Evolutionary conservation across 495 filamentous ascomycete genomes (phyloP).

Genomic region (Aspergillus bertholletiae): DNA sequence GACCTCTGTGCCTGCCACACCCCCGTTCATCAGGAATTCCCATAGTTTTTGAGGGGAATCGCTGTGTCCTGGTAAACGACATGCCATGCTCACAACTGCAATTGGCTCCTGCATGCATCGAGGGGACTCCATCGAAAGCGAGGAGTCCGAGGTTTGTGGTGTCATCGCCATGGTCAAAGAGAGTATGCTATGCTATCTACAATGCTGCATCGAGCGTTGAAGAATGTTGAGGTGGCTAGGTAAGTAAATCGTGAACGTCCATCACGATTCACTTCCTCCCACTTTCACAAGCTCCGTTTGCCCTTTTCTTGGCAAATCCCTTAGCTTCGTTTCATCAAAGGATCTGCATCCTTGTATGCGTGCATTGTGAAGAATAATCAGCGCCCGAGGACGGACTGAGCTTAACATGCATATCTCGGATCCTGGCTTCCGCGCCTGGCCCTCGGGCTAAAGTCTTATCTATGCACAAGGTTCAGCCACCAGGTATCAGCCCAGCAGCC

Average conservation of each 20-base stretch:
- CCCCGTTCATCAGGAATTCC: slow-evolving; percentile 9
- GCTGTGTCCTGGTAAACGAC: slow-evolving; percentile 6
- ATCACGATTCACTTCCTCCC: not conserved
- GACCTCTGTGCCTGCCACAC: slow-evolving; percentile 2
- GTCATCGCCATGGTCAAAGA: slow-evolving; percentile 18
- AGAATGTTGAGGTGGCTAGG: not conserved
- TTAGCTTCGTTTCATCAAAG: not conserved
- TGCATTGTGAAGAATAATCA: not conserved
- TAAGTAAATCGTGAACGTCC: not conserved
- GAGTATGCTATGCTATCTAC: not conserved
- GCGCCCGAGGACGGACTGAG: not conserved
- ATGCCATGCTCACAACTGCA: slow-evolving; percentile 8
- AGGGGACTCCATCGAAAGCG: not conserved
- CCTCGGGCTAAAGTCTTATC: not conserved
- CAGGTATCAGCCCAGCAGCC: too few species aligned
- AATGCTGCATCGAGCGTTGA: not conserved
- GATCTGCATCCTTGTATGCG: not conserved
- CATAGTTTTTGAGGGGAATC: slow-evolving; percentile 7
- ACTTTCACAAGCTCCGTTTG: not conserved
- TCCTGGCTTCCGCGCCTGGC: not conserved
- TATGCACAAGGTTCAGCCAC: not conserved
- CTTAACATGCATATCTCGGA: not conserved
- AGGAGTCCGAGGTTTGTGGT: slow-evolving; percentile 3
- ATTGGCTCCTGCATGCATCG: slow-evolving; percentile 9
- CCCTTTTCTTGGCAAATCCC: not conserved